Evolutionary conservation across 179 eudicot genomes (phyloP), one percentile per base, ranked within the genome.

Genomic region (Gypsophila paniculata): DNA sequence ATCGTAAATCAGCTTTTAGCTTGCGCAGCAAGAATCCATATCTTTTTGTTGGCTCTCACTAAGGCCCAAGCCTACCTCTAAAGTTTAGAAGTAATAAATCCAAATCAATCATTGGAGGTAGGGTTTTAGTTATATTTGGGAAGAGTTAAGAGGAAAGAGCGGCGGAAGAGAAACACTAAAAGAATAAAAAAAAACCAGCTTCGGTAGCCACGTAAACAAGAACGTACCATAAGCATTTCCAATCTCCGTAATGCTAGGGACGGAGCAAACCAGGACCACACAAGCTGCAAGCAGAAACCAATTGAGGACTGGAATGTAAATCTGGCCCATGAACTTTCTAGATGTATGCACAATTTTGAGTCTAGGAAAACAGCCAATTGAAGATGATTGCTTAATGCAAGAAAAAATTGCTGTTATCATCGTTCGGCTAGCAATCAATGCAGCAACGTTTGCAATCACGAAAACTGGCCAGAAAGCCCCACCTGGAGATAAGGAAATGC

Each of bases 391-490:
- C 81, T 94, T 94, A 64, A 94, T 90, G 76, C 99, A 94, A 52
- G 99, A 91, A 80, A 94, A 94, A 15, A 97, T 91, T 69, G 99
- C 99, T 17, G 95, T 91, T 64, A 96, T 94, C 96, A 90, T 94
- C 61, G 96, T 82, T 78, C 99, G 85, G 82, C 97, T 94, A 70
- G 99, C 97, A 77, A 94, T 94, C 76, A 94, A 70, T 64, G 99
- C 99, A 12, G 99, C 99, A 72, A 91, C 26, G 60, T 88, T 94
- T 75, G 97, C 99, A 77, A 94, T 87, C 72, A 94, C 38, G 25
- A 94, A 82, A 68, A 94, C 93, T 18, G 93, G 96, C 99, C 99
- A 94, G 81, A 89, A 94, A 68, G 80, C 90, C 70, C 83, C 87
- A 86, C 88, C 99, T 94, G 94, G 71, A 79, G 66, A 73, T 52